phyloP scores from a whole-genome alignment of 129 eudicot genomes.

The Gnaphalium uliginosum region DNA sequence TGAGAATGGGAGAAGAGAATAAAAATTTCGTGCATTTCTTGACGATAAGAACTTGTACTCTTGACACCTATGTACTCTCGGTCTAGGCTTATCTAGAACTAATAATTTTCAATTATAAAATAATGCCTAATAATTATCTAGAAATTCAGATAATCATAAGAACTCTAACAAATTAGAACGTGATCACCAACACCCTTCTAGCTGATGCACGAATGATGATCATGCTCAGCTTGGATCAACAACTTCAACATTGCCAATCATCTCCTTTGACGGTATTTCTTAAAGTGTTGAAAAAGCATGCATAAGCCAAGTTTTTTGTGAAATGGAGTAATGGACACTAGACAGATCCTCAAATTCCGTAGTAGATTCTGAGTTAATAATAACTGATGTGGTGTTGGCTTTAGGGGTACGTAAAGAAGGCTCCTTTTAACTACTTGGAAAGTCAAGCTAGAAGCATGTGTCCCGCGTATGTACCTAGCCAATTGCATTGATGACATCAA shows the following conservation, averaged over 20 bases:
- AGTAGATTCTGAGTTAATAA: neutral
- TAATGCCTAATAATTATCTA: neutral
- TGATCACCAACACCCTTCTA: neutral
- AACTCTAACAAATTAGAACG: neutral
- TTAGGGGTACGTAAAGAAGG: neutral
- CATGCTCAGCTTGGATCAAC: neutral
- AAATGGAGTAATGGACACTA: neutral
- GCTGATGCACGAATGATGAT: neutral
- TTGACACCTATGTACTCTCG: neutral
- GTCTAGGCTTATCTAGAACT: neutral
- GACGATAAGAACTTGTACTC: no score
- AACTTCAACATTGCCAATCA: neutral
- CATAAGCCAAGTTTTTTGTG: no score
- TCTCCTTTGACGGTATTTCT: neutral
- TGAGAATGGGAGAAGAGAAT: no score
- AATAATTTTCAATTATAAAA: no score
- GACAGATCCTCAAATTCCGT: neutral
- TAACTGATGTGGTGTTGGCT: neutral
- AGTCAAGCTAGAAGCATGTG: neutral
- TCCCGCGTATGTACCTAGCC: neutral
- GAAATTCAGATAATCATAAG: neutral
- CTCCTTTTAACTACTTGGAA: neutral
- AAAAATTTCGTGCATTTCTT: no score
- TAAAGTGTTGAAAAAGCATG: no score
- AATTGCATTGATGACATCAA: no score